phyloP scores from a whole-genome alignment of 768 basidiomycete species.

The Postia placenta region DNA sequence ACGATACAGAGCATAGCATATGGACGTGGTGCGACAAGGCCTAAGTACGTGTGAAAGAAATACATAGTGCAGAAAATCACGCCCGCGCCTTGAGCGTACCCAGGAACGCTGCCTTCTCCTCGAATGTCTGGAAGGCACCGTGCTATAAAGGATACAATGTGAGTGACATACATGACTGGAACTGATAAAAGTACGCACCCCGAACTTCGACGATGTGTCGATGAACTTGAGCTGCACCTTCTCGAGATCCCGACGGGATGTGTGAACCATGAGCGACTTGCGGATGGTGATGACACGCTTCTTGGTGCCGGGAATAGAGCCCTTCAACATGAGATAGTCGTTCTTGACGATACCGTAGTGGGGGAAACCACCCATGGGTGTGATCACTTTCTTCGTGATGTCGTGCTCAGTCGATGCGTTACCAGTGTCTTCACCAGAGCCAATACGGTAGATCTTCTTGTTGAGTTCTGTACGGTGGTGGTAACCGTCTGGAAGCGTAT shows the following conservation, averaged over 20 bases:
- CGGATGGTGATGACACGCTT: constrained; percentile 98
- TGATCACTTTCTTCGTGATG: constrained; percentile 89
- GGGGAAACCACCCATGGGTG: constrained; percentile 98
- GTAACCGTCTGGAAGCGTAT: constrained; percentile 80
- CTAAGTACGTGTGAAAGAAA: constrained; percentile 33
- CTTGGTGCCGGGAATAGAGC: constrained; percentile 91
- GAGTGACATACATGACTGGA: background rate
- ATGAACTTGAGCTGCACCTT: constrained; percentile 98
- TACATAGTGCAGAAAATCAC: constrained; percentile 38
- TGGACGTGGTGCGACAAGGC: constrained; percentile 30
- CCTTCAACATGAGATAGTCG: constrained; percentile 97
- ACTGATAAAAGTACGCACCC: constrained; percentile 46
- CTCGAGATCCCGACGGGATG: constrained; percentile 93
- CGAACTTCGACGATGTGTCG: constrained; percentile 97
- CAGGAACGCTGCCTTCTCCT: constrained; percentile 94
- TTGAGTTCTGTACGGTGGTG: constrained; percentile 97
- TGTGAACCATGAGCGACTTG: constrained; percentile 95
- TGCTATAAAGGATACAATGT: constrained; percentile 48
- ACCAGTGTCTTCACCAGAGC: constrained; percentile 63
- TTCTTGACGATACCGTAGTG: constrained; percentile 99
- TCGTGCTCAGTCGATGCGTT: constrained; percentile 95
- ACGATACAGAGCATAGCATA: constrained; percentile 35
- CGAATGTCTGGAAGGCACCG: constrained; percentile 93
- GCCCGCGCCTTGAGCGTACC: constrained; percentile 84
- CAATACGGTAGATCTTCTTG: constrained; percentile 98